Percentiles rank a stretch among this genome's conserved stretches.
Conservation (phyloP, 2,329 filamentous ascomycete genomes). For the Aspergillus phoenicis region DNA sequence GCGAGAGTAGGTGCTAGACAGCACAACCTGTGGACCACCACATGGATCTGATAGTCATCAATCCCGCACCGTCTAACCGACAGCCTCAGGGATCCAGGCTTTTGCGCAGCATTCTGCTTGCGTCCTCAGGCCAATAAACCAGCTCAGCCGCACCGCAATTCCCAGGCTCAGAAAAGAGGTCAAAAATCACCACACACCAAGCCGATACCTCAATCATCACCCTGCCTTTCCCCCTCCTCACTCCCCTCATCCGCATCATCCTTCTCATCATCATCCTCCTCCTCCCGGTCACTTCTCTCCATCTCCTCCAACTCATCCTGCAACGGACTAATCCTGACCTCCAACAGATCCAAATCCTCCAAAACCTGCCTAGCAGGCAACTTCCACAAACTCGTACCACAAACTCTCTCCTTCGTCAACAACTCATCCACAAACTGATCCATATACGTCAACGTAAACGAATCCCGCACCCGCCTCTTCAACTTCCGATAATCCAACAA, state of each 20-base stretch:
- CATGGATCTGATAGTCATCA: too few relatives aligned
- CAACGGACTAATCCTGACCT: slow-evolving; percentile 80
- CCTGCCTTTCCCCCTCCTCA: slow-evolving; percentile 7
- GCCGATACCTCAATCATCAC: slow-evolving; percentile 31
- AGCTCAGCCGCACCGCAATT: not conserved
- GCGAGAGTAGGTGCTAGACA: too few relatives aligned
- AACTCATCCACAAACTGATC: slow-evolving; percentile 95
- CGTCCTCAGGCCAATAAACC: not conserved
- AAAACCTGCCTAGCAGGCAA: slow-evolving; percentile 78
- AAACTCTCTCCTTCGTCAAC: slow-evolving; percentile 83
- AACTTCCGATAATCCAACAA: slow-evolving; percentile 83
- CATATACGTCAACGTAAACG: slow-evolving; percentile 75
- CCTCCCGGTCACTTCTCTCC: slow-evolving; percentile 37
- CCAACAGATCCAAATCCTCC: slow-evolving; percentile 86
- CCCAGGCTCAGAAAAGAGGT: not conserved
- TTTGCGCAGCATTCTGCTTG: too few relatives aligned
- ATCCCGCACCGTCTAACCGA: too few relatives aligned
- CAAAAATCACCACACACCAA: not conserved
- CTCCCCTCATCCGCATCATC: slow-evolving; percentile 20
- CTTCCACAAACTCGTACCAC: slow-evolving; percentile 90
- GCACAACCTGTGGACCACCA: too few relatives aligned
- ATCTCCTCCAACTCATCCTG: slow-evolving; percentile 63
- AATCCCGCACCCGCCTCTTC: slow-evolving; percentile 71
- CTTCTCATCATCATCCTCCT: slow-evolving; percentile 23
- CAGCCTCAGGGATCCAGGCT: too few relatives aligned